Conservation (phyloP, 257 asterid species). For the Solanum lignicaule region DNA sequence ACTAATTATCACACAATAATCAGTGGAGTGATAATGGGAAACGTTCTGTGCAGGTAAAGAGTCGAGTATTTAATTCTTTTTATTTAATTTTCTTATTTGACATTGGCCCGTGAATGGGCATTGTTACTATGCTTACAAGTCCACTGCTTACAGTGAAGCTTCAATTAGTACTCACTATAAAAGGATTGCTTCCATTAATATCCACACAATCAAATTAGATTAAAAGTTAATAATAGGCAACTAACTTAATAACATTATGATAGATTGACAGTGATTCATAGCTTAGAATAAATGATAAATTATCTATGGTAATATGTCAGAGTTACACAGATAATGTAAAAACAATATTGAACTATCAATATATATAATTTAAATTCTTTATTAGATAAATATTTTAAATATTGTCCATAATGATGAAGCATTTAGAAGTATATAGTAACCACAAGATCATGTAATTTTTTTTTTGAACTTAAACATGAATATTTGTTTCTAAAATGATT, state of each 20-base stretch:
- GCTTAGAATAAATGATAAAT: background rate
- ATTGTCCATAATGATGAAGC: background rate
- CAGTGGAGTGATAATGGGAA: slow-evolving; percentile 14
- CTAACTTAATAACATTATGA: background rate
- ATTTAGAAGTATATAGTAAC: background rate
- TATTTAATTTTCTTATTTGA: background rate
- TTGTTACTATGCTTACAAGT: background rate
- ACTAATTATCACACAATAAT: background rate
- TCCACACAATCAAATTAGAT: background rate
- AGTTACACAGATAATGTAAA: background rate
- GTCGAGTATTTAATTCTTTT: slow-evolving; percentile 5
- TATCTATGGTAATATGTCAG: background rate
- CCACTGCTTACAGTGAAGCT: background rate
- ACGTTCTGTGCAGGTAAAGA: slow-evolving; percentile 29
- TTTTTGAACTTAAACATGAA: background rate
- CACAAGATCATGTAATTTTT: background rate
- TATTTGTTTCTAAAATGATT: background rate
- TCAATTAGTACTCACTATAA: background rate
- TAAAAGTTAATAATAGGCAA: no score
- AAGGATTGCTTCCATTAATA: background rate
- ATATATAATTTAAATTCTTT: background rate
- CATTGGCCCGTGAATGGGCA: background rate
- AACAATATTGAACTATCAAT: background rate
- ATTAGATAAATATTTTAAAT: background rate
- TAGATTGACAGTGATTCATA: background rate